These are phyloP conservation scores for Penicillium nordicum DNA, from an alignment of 2,329 filamentous ascomycete species.

Conservation along the genomic window DNA sequence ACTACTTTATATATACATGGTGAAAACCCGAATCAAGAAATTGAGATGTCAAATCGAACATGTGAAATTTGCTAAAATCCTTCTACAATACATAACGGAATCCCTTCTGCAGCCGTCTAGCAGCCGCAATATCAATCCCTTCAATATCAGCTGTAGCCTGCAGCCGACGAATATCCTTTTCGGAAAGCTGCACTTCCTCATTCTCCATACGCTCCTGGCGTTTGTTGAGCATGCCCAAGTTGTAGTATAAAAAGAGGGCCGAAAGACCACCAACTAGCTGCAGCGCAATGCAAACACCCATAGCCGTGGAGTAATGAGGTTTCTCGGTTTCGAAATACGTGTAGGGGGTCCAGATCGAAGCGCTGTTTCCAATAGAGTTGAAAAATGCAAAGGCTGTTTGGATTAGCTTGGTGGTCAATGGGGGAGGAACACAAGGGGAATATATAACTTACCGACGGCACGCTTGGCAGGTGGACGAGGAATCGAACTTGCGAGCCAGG, in stretches of 20 bases:
- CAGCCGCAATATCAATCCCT: constrained; percentile 49
- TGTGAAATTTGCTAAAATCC: neutral
- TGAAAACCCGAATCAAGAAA: neutral
- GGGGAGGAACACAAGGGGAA: neutral
- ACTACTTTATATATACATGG: too few species aligned
- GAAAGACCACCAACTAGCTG: constrained; percentile 36
- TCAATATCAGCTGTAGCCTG: constrained; percentile 52
- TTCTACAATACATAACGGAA: constrained; percentile 51
- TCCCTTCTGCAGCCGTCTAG: constrained; percentile 52
- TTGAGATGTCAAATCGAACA: neutral
- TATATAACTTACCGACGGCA: constrained; percentile 36
- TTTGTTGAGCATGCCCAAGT: constrained; percentile 48
- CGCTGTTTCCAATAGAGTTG: constrained; percentile 54
- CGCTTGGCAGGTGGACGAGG: constrained; percentile 54
- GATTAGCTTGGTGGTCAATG: neutral
- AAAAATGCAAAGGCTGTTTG: constrained; percentile 50
- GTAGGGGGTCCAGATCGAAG: constrained; percentile 52
- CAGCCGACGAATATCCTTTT: constrained; percentile 48
- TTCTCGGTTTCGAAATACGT: constrained; percentile 43
- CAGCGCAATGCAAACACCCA: constrained; percentile 44
- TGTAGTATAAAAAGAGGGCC: constrained; percentile 38
- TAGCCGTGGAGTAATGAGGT: constrained; percentile 41
- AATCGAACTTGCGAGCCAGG: constrained; percentile 50
- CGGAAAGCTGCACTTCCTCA: constrained; percentile 44
- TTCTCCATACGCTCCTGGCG: constrained; percentile 51